Evolutionary conservation across 345 rosid species (phyloP), one percentile per base, ranked within the genome.

Genomic region (Brassica juncea): DNA sequence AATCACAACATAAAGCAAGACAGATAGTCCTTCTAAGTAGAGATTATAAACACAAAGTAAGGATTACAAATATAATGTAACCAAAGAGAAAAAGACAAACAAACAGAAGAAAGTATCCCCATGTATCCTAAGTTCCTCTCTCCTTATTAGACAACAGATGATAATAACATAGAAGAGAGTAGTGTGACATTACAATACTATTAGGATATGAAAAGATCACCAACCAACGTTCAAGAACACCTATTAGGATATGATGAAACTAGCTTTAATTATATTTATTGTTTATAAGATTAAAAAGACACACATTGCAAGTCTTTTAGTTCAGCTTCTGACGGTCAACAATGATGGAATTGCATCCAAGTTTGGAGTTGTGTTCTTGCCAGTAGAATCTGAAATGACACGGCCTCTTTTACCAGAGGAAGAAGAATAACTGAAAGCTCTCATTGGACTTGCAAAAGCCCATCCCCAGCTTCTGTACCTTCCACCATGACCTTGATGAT

Each of bases 401-500:
- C 83, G 72, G 6, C 83, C 83, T 81, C 23, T 82, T 77, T 66
- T 85, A 72, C 44, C 73, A 57, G 54, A 72, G 80, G 77, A 49
- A 84, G 85, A 68, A 84, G 77, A 49, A 85, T 74, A 66, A 72
- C 77, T 82, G 58, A 95, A 90, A 39, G 97, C 98, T 86, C 98
- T 93, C 97, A 93, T 90, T 2, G 99, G 99, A 57, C 96, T 90
- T 4, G 98, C 90, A 66, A 95, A 91, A 4, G 98, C 92, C 98
- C 97, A 91, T 6, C 90, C 88, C 98, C 99, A 91, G 81, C 91
- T 87, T 66, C 85, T 88, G 79, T 90, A 87, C 21, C 87, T 73
- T 84, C 86, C 72, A 60, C 84, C 90, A 31, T 71, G 54, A 49
- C 8, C 68, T 63, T 35, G 44, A 87, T 0, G 94, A 84, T 0